Percentiles rank a stretch among this genome's conserved stretches.
These are phyloP conservation scores for Helichrysum umbraculigerum DNA, from an alignment of 129 eudicot species.

Conservation along the genomic window DNA sequence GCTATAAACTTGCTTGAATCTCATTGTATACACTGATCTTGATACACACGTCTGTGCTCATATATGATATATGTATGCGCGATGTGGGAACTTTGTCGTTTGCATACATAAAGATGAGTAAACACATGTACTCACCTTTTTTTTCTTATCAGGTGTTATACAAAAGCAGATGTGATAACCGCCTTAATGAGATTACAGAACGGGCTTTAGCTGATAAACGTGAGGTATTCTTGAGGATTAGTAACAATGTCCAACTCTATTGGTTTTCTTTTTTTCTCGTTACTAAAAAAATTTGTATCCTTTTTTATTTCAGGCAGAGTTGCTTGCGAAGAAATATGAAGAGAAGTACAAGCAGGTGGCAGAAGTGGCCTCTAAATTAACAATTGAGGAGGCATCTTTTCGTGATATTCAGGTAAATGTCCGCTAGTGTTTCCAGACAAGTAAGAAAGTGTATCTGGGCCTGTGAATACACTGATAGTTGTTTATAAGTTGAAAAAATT, in stretches of 20 bases:
- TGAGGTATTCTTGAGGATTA: constrained; percentile 56
- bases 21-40: neutral
- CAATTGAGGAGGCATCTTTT: constrained; percentile 93
- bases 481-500: neutral
- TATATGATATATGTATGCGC: no score
- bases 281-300: neutral
- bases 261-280: constrained; percentile 5
- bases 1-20: neutral
- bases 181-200: constrained; percentile 96
- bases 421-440: neutral
- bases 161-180: constrained; percentile 97
- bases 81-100: no score
- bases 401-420: constrained; percentile 79
- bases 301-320: constrained; percentile 65
- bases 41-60: neutral
- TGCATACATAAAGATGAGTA: no score
- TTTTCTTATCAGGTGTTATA: constrained; percentile 57
- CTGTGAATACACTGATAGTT: constrained; percentile 2
- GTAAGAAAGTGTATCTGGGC: constrained; percentile 7
- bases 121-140: no score
- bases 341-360: constrained; percentile 96
- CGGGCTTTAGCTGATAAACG: constrained; percentile 88
- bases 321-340: constrained; percentile 88
- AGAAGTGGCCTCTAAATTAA: constrained; percentile 90
- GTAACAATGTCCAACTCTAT: constrained; percentile 12